phyloP scores from a whole-genome alignment of 2,329 filamentous ascomycete genomes.

The Colletotrichum gigasporum region DNA sequence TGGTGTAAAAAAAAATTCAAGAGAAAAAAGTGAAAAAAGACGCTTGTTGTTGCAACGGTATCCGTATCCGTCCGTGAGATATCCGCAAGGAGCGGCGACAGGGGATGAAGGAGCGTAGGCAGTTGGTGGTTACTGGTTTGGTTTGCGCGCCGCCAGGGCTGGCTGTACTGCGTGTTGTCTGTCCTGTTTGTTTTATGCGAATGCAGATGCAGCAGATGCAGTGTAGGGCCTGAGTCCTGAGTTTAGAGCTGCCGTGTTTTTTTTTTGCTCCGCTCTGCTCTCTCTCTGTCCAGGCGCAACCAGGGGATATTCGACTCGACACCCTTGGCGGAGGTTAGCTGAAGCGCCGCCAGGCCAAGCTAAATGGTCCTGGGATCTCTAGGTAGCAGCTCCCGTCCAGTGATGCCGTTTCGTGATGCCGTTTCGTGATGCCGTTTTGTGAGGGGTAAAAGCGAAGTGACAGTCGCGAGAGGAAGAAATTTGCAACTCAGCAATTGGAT shows the following conservation, averaged over 20 bases:
- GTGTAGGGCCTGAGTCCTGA: no score
- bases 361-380: no score
- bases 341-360: no score
- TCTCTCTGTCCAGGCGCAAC: no score
- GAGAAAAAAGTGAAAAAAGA: background rate
- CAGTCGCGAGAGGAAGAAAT: constrained; percentile 19
- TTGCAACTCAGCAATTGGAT: constrained; percentile 28
- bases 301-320: no score
- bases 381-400: background rate
- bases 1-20: background rate
- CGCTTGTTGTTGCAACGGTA: background rate
- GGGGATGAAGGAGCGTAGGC: constrained; percentile 2
- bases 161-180: background rate
- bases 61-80: background rate
- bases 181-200: no score
- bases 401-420: constrained; percentile 19
- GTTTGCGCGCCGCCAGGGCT: background rate
- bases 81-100: background rate
- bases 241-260: no score
- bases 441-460: background rate
- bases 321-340: no score
- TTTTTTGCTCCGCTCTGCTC: no score
- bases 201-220: no score
- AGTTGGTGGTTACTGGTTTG: constrained; percentile 3
- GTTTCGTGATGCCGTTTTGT: constrained; percentile 18